Evolutionary conservation across 2,329 filamentous ascomycete genomes (phyloP), one percentile per base, ranked within the genome.

Genomic region (Alternaria metachromatica): DNA sequence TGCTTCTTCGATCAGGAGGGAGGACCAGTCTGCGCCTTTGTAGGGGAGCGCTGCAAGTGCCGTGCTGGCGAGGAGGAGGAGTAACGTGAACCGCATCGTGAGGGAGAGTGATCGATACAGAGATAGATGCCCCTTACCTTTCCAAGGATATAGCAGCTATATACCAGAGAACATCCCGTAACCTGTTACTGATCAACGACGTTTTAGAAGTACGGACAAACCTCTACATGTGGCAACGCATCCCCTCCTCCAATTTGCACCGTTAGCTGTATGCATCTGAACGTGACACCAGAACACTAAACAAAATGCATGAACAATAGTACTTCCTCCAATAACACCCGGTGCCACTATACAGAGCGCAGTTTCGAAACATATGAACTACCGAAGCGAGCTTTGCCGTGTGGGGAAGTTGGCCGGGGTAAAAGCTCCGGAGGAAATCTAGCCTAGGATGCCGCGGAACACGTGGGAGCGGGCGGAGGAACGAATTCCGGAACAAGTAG

Each of bases 1-100:
- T 3, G 82, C 80, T 74, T 93, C 90, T 71, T 91, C 87, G 7
- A 92, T 78, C 0, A 86, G 76, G 1, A 90, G 83, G 0, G 90
- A 93, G 2, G 89, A 92, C 85, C 90, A 92, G 79, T 93, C 90
- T 4, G 87, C 88, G 9, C 90, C 90, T 66, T 86, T 88, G 78
- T 89, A 90, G 2, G 84, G 85, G 4, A 92, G 82, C 25, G 86
- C 82, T 3, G 83, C 84, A 4, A 77, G 64, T 7, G 75, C 75
- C 4, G 68, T 56, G 66, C 67, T 55, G 58, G 70, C 66, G 61
- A 70, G 68, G 54, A 75, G 59, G 8, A 62, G 41, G 6, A 76
- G 55, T 11, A 67, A 57, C 8, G 73, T 57, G 60, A 76, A 65
- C 64, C 72, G 74, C 77, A 79, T 79, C 41, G 18, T 72, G 68